phyloP scores from a whole-genome alignment of 192 early-diverging fungal genomes.

The Ramicandelaber brevisporus region DNA sequence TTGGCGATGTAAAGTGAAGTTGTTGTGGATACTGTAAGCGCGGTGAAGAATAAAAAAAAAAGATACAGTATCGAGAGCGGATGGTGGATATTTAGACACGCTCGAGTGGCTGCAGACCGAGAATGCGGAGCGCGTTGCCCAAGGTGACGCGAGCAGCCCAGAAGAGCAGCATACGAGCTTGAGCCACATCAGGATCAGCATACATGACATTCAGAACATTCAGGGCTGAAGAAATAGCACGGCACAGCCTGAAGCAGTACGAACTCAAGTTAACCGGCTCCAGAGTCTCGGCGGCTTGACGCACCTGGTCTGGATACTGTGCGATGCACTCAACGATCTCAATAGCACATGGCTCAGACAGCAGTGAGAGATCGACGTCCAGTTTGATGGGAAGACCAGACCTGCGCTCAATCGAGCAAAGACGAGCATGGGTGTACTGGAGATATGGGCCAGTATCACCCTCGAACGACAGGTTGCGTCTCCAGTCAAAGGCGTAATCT shows the following conservation, averaged over 20 bases:
- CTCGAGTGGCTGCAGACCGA: conserved; percentile 64
- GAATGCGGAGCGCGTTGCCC: conserved; percentile 56
- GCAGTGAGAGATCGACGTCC: conserved; percentile 33
- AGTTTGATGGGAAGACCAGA: conserved; percentile 27
- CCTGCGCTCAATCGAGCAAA: conserved; percentile 83
- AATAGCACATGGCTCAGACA: conserved; percentile 41
- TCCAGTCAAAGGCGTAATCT: conserved; percentile 85
- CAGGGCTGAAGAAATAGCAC: conserved; percentile 48
- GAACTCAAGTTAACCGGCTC: conserved; percentile 73
- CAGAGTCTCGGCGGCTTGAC: conserved; percentile 25
- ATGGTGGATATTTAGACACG: conserved; percentile 70
- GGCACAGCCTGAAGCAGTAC: conserved; percentile 61
- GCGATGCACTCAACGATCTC: conserved; percentile 50
- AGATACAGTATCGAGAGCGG: too few relatives aligned
- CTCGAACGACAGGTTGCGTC: conserved; percentile 81
- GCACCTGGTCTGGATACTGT: conserved; percentile 66
- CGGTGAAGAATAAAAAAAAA: too few relatives aligned
- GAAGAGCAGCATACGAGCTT: conserved; percentile 73
- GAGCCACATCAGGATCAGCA: conserved; percentile 42
- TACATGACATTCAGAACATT: conserved; percentile 52
- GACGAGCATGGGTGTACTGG: conserved; percentile 93
- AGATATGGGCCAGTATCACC: conserved; percentile 99
- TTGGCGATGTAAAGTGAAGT: too few relatives aligned
- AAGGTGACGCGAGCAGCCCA: conserved; percentile 57
- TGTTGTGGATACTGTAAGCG: too few relatives aligned